Evolutionary conservation across 257 asterid genomes (phyloP).

Genomic region (Solanum etuberosum): DNA sequence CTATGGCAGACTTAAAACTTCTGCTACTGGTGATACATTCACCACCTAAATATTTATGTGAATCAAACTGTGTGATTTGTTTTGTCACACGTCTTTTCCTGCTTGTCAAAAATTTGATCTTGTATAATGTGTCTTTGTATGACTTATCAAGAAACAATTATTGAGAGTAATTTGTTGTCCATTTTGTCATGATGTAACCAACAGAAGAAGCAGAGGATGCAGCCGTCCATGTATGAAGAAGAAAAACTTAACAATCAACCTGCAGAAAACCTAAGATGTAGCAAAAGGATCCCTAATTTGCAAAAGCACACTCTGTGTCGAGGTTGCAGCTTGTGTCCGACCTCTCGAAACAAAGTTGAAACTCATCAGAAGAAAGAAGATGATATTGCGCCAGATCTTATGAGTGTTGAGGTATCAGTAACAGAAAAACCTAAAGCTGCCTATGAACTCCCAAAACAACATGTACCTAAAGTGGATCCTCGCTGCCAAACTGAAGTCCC

Average conservation of each 20-base stretch:
- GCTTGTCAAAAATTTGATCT: neutral
- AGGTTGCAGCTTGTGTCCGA: conserved; percentile 27
- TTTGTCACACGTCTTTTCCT: neutral
- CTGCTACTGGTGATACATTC: neutral
- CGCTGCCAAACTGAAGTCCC: conserved; percentile 58
- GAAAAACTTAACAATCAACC: conserved; percentile 11
- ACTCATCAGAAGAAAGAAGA: conserved; percentile 14
- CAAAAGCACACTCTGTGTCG: conserved; percentile 22
- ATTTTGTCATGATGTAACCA: conserved; percentile 4
- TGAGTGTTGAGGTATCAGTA: conserved; percentile 5
- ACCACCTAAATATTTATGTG: neutral
- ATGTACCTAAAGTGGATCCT: conserved; percentile 34
- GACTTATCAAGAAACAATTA: neutral
- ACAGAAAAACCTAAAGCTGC: conserved; percentile 1
- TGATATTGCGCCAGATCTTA: neutral
- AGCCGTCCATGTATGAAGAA: conserved; percentile 62
- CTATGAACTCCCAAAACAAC: conserved; percentile 9
- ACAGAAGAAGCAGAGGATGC: conserved; percentile 53
- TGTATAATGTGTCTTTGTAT: neutral
- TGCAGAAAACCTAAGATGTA: conserved; percentile 35
- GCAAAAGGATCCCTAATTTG: conserved; percentile 31
- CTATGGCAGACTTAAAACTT: neutral
- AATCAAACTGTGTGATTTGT: neutral
- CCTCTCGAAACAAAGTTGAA: conserved; percentile 9
- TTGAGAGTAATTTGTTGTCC: neutral